Percentiles rank a stretch among this genome's conserved stretches.
These are phyloP conservation scores for Brassica incana DNA, from an alignment of 345 rosid species.

Conservation along the genomic window DNA sequence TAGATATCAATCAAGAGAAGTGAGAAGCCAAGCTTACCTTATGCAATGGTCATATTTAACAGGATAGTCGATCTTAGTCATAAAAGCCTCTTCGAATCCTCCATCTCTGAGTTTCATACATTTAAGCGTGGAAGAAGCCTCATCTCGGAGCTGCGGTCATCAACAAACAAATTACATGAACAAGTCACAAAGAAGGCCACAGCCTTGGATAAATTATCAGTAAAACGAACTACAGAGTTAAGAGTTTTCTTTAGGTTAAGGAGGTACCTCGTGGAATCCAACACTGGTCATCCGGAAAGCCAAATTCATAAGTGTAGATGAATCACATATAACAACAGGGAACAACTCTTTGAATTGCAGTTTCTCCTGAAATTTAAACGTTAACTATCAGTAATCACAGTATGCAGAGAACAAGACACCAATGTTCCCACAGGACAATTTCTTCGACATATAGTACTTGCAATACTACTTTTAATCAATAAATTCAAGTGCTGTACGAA, in stretches of 20 bases:
- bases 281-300: constrained; percentile 65
- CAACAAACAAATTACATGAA: constrained; percentile 11
- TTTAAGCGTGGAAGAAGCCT: constrained; percentile 65
- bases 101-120: constrained; percentile 72
- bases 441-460: background rate
- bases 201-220: background rate
- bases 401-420: constrained; percentile 7
- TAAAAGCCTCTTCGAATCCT: constrained; percentile 75
- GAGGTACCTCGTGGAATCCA: constrained; percentile 72
- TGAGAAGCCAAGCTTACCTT: constrained; percentile 50
- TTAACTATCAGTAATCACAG: constrained; percentile 18
- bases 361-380: constrained; percentile 56
- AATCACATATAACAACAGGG: constrained; percentile 67
- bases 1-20: constrained; percentile 6
- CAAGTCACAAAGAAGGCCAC: background rate
- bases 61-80: constrained; percentile 76
- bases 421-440: background rate
- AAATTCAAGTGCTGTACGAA: background rate
- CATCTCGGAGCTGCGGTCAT: constrained; percentile 66
- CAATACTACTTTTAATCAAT: constrained; percentile 1
- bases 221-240: background rate
- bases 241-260: constrained; percentile 13
- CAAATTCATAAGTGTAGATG: constrained; percentile 56
- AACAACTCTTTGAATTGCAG: constrained; percentile 49
- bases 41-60: constrained; percentile 73